phyloP scores from a whole-genome alignment of 2,329 filamentous ascomycete species.

The Nothopassalora personata region DNA sequence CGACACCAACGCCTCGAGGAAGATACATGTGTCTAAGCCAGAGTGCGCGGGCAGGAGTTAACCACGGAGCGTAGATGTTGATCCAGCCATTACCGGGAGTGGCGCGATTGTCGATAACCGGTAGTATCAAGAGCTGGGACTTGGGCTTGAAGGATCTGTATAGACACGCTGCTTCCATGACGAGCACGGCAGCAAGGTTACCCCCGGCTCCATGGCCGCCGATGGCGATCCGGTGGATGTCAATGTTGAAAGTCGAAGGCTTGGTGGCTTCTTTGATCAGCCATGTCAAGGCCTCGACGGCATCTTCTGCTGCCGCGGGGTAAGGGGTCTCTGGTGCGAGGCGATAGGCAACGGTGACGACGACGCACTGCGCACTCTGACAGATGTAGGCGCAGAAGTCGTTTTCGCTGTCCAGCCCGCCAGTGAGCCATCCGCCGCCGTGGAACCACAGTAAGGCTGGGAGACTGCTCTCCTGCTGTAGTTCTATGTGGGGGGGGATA shows the following conservation, averaged over 20 bases:
- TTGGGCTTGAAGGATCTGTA: constrained; percentile 16
- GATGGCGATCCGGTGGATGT: constrained; percentile 14
- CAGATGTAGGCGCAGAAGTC: constrained; percentile 21
- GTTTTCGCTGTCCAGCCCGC: constrained; percentile 18
- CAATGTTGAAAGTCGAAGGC: constrained; percentile 11
- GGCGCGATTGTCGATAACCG: constrained; percentile 18
- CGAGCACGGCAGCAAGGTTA: constrained; percentile 16
- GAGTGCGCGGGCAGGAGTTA: constrained; percentile 14
- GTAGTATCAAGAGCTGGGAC: constrained; percentile 16
- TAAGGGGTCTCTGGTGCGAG: constrained; percentile 45
- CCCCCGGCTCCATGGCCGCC: constrained; percentile 17
- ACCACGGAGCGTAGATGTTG: constrained; percentile 19
- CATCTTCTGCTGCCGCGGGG: constrained; percentile 40
- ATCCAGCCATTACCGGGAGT: constrained; percentile 18
- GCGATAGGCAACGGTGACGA: constrained; percentile 31
- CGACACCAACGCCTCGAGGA: constrained; percentile 1
- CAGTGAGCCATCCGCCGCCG: constrained; percentile 16
- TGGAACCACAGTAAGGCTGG: constrained; percentile 11
- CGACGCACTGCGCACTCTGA: constrained; percentile 17
- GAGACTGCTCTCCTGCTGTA: background rate
- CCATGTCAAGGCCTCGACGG: constrained; percentile 44
- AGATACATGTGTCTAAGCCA: constrained; percentile 21
- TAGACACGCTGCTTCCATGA: constrained; percentile 20
- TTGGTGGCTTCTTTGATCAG: constrained; percentile 14
- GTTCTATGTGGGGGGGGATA: background rate